Evolutionary conservation across 805 yeast species (phyloP).

Genomic region (Cyberlindnera meyerae): DNA sequence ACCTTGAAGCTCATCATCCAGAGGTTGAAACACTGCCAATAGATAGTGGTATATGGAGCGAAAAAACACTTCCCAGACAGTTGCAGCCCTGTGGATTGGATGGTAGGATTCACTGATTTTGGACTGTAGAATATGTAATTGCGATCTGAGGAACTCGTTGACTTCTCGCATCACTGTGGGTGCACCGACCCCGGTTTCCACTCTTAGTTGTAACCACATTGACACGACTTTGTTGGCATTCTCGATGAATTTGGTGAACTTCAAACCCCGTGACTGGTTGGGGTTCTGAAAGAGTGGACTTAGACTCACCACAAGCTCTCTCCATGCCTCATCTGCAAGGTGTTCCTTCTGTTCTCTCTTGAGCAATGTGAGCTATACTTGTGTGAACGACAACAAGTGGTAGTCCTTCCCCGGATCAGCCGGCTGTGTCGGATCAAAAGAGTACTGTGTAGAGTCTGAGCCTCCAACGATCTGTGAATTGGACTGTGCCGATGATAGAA

Average conservation of each 20-base stretch:
- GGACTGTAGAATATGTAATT: constrained; percentile 20
- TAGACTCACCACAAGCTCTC: constrained; percentile 36
- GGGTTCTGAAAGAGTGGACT: constrained; percentile 47
- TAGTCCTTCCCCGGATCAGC: constrained; percentile 24
- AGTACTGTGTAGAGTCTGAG: constrained; percentile 32
- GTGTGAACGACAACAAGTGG: background rate
- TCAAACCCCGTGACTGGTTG: constrained; percentile 16
- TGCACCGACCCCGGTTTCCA: constrained; percentile 33
- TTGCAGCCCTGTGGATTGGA: constrained; percentile 2
- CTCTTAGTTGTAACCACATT: constrained; percentile 34
- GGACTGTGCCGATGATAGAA: constrained; percentile 33
- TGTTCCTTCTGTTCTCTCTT: constrained; percentile 33
- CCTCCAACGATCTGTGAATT: constrained; percentile 31
- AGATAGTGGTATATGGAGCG: constrained; percentile 52
- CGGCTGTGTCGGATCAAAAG: constrained; percentile 29
- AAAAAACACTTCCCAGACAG: constrained; percentile 54
- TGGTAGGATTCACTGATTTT: background rate
- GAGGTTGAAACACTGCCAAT: constrained; percentile 57
- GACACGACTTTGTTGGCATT: constrained; percentile 47
- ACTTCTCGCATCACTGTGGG: constrained; percentile 39
- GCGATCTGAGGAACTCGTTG: constrained; percentile 38
- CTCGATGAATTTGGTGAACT: constrained; percentile 48
- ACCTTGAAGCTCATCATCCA: constrained; percentile 42
- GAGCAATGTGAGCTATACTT: constrained; percentile 15
- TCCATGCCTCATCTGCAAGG: constrained; percentile 47